Base-by-base conservation (phyloP, 1,284 basidiomycete species). In the Cerioporus squamosus region DNA sequence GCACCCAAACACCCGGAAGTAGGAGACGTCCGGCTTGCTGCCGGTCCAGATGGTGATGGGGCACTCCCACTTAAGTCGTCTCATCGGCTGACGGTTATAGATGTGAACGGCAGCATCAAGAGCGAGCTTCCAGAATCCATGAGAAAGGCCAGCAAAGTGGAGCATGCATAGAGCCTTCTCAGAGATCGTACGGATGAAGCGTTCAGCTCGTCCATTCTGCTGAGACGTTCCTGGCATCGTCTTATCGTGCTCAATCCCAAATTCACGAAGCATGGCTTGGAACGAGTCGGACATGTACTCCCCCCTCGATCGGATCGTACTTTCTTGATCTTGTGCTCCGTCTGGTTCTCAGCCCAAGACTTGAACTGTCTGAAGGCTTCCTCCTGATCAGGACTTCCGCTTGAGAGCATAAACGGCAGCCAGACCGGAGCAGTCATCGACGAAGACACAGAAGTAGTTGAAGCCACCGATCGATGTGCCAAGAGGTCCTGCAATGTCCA, bases 241-340 rank as follows among this genome's bases (percentile, higher is more conserved):
- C 29, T 47, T 47, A 8, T 47, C 14, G 26, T 24, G 57, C 43
- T 53, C 43, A 23, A 53, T 53, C 43, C 51, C 43, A 9, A 22
- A 26, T 36, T 20, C 17, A 15, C 22, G 17, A 1, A 57, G 44
- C 6, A 40, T 26, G 10, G 33, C 24, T 10, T 45, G 15, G 24
- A 55, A 60, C 12, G 15, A 29, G 1, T 29, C 18, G 1, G 43
- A 59, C 26, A 54, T 9, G 23, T 46, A 54, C 29, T 60, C 26
- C 50, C 51, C 42, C 60, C 51, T 33, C 55, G 39, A 54, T 47
- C 45, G 10, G 45, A 47, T 14, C n/a, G 38, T 3, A 39, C 50
- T 60, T 62, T 50, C 70, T 14, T 90, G 40, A 58, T 53, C 12
- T 82, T 68, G 80, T 81, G 12, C 22, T n/a, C 23, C 15, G 44